Evolutionary conservation across 371 early-diverging fungal genomes (phyloP).

Genomic region (Saksenaea oblongispora): DNA sequence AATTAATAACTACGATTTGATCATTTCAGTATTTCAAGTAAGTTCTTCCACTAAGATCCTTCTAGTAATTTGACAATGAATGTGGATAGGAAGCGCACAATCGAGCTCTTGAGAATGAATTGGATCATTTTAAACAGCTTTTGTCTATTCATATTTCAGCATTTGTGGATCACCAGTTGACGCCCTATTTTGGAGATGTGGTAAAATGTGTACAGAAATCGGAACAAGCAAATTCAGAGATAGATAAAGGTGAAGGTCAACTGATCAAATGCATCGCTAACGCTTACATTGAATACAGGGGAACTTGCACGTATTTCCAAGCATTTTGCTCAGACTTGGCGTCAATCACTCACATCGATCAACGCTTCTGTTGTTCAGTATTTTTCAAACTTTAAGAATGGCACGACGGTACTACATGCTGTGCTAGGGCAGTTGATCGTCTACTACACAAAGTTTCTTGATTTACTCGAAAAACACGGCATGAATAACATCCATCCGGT

Average conservation of each 20-base stretch:
- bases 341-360: conserved; percentile 69
- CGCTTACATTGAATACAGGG: conserved; percentile 4
- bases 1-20: conserved; percentile 91
- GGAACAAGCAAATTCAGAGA: conserved; percentile 49
- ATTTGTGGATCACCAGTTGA: conserved; percentile 86
- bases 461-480: conserved; percentile 71
- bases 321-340: conserved; percentile 83
- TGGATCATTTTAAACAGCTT: conserved; percentile 70
- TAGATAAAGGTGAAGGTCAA: background rate
- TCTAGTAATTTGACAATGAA: background rate
- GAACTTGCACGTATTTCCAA: conserved; percentile 67
- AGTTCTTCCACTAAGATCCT: background rate
- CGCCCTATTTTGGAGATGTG: conserved; percentile 76
- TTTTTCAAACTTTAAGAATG: conserved; percentile 92
- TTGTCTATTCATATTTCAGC: conserved; percentile 70
- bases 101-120: conserved; percentile 69
- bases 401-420: conserved; percentile 84
- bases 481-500: conserved; percentile 73
- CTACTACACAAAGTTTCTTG: conserved; percentile 85
- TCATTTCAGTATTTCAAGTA: conserved; percentile 72
- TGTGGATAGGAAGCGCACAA: conserved; percentile 62
- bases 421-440: conserved; percentile 84
- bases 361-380: conserved; percentile 83
- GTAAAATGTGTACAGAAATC: conserved; percentile 73
- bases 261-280: too few species aligned